Evolutionary conservation across 768 basidiomycete genomes (phyloP), one percentile per base, ranked within the genome.

Genomic region (Naganishia vaughanmartiniae): DNA sequence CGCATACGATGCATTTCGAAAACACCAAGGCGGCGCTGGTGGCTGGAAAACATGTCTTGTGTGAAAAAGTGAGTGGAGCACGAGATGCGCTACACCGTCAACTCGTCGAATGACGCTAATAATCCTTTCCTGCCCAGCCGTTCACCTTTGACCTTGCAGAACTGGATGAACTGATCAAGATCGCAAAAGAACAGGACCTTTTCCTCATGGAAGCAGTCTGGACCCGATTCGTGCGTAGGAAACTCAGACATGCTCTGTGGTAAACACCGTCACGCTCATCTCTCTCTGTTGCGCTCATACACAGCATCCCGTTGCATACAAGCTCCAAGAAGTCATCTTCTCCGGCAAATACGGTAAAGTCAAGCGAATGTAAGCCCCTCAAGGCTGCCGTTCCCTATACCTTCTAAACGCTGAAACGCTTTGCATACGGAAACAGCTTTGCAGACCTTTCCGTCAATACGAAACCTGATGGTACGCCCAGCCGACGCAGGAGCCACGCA

Each of bases 181-280:
- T 90, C 24, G 91, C 93, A 1, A 89, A 89, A 79, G 86, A 90
- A 77, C 83, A 89, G 74, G 86, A 87, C 21, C 85, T 92, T 0
- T 94, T 94, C 84, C 87, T 94, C 75, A 93, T 94, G 92, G 93
- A 94, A 81, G 91, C 90, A 0, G 84, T 92, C 81, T 92, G 91
- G 90, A 92, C 91, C 42, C 85, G 90, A 42, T 91, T 91, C 83
- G 88, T 89, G 69, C 54, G 67, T 54, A 17, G 33, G 42, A 42
- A 42, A 15, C 5, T 26, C 73, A 31, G 19, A 14, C 54, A 31
- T 4, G n/a, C 9, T 26, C 26, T 77, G 2, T 78, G 74, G 5
- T 34, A 28, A n/a, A 12, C 15, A 14, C 2, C n/a, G 5, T 57
- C 19, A 10, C 7, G 55, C 28, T 56, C 55, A 33, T 31, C 10